Evolutionary conservation across 441 rosid species (phyloP).

Genomic region (Corymbia citriodora): DNA sequence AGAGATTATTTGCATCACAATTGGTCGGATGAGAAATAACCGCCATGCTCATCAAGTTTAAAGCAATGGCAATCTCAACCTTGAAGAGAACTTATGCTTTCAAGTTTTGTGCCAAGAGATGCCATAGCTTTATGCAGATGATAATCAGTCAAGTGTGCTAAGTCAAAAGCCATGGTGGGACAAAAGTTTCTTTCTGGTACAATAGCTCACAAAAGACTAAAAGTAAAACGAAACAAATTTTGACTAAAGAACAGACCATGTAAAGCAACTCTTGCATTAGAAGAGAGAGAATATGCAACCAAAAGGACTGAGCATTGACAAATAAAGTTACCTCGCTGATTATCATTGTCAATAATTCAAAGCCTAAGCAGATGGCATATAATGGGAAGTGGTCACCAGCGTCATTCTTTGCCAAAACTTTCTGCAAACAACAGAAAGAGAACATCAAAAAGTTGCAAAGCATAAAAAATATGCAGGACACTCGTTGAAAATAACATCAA

Average conservation of each 20-base stretch:
- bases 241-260: background rate
- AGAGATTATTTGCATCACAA: background rate
- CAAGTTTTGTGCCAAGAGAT: background rate
- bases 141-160: background rate
- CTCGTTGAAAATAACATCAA: background rate
- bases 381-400: slow-evolving; percentile 78
- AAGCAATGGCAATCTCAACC: background rate
- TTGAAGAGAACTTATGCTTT: background rate
- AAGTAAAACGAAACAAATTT: rapidly evolving
- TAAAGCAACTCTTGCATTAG: background rate
- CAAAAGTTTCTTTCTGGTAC: background rate
- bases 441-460: background rate
- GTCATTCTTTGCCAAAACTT: slow-evolving; percentile 70
- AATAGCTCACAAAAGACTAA: background rate
- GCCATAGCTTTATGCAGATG: background rate
- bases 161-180: background rate
- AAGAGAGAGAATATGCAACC: background rate
- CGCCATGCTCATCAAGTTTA: background rate
- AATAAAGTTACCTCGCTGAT: slow-evolving; percentile 47
- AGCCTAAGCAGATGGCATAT: slow-evolving; percentile 81
- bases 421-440: slow-evolving; percentile 32
- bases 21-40: background rate
- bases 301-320: background rate
- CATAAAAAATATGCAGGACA: background rate
- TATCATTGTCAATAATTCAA: slow-evolving; percentile 79